A percentile compares a stretch with the other conserved stretches of the same genome.
Conservation (phyloP, 441 rosid genomes). For the Brassica balearica region DNA sequence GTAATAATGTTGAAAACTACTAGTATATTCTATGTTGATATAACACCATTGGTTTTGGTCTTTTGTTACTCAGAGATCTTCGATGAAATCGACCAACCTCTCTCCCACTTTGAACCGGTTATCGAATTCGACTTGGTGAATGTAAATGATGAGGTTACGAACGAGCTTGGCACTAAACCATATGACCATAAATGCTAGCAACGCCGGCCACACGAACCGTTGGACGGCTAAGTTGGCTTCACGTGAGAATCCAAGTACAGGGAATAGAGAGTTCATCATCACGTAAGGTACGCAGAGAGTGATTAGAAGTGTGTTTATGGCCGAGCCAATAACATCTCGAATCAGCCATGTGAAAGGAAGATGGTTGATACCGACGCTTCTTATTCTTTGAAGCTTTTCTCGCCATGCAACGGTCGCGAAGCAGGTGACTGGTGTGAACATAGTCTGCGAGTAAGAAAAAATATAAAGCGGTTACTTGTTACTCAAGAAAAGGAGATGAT, state of each 20-base stretch:
- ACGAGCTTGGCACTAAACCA: conserved; percentile 27
- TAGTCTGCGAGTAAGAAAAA: conserved; percentile 2
- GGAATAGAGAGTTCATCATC: conserved; percentile 17
- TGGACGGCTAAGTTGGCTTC: not conserved
- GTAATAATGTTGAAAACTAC: not conserved
- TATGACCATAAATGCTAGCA: not conserved
- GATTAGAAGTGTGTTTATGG: conserved; percentile 14
- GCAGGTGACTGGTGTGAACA: conserved; percentile 24
- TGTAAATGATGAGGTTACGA: conserved; percentile 13
- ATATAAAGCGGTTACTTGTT: conserved; percentile 3
- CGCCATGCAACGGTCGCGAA: conserved; percentile 15
- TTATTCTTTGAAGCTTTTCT: conserved; percentile 21
- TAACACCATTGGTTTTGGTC: not conserved
- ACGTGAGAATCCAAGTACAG: conserved; percentile 26
- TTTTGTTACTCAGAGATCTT: not conserved
- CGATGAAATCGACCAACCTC: conserved; percentile 25
- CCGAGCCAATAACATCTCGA: conserved; percentile 29
- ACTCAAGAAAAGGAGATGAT: not conserved
- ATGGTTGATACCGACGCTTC: not conserved
- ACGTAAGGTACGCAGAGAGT: conserved; percentile 21
- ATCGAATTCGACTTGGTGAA: conserved; percentile 30
- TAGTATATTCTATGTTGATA: not conserved
- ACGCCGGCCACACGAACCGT: conserved; percentile 22
- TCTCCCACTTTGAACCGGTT: conserved; percentile 33
- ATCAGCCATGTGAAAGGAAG: conserved; percentile 33